Conservation (phyloP, 1,284 basidiomycete genomes). For the Blastosporella zonata region DNA sequence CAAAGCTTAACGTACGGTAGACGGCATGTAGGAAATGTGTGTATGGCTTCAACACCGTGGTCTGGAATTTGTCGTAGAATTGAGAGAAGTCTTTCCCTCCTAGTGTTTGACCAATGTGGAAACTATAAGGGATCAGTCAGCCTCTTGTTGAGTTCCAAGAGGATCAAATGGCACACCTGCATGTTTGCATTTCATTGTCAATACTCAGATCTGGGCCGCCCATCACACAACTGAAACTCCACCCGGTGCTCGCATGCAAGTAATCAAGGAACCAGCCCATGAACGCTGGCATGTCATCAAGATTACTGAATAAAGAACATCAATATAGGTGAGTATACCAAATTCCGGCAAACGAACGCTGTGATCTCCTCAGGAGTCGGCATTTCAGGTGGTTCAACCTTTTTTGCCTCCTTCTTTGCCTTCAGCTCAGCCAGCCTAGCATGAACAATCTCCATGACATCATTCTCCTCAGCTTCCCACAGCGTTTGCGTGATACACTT, state of each 20-base stretch:
- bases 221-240: neutral
- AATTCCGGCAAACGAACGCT: neutral
- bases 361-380: neutral
- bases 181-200: neutral
- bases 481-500: neutral
- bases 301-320: neutral
- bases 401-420: neutral
- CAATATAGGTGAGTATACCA: neutral
- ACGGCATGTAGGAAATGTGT: neutral
- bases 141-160: neutral
- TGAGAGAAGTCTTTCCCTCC: neutral
- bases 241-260: neutral
- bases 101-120: neutral
- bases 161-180: neutral
- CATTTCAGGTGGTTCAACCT: neutral
- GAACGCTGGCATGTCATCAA: neutral
- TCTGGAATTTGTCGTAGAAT: neutral
- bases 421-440: neutral
- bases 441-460: neutral
- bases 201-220: neutral
- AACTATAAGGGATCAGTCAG: neutral
- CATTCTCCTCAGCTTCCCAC: neutral
- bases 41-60: neutral
- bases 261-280: slow-evolving; percentile 1
- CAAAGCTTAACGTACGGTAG: neutral